Conservation (phyloP, 129 eudicot species). For the Heracleum sosnowskyi region DNA sequence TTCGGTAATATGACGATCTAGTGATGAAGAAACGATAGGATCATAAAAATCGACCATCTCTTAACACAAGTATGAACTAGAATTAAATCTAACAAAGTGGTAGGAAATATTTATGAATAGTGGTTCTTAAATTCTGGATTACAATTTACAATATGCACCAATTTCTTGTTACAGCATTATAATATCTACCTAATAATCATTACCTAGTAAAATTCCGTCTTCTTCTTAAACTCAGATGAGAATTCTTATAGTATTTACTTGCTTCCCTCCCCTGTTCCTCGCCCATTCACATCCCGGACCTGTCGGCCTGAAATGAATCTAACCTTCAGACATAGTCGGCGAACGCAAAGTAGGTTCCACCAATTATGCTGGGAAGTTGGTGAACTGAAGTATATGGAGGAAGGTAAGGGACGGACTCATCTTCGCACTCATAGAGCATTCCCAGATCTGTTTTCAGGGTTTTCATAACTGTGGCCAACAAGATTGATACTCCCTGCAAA, state of each 20-base stretch:
- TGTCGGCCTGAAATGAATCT: neutral
- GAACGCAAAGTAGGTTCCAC: neutral
- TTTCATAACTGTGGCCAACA: conserved; percentile 26
- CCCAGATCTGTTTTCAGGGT: neutral
- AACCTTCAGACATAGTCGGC: neutral
- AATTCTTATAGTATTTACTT: neutral
- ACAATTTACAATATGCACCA: neutral
- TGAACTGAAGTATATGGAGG: conserved; percentile 8
- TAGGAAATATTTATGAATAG: neutral
- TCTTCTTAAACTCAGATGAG: neutral
- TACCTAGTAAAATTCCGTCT: neutral
- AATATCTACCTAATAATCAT: neutral
- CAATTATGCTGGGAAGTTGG: conserved; percentile 8
- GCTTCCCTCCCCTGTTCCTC: neutral
- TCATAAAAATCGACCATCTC: neutral
- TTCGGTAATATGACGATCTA: neutral
- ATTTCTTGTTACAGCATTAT: neutral
- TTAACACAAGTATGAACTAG: neutral
- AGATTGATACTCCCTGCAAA: conserved; percentile 26
- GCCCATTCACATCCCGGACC: neutral
- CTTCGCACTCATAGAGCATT: neutral
- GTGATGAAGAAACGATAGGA: neutral
- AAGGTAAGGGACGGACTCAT: conserved; percentile 15
- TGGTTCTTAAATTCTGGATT: neutral
- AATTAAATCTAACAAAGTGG: neutral